Conservation (phyloP, 768 basidiomycete species). For the Boletus sp. region DNA sequence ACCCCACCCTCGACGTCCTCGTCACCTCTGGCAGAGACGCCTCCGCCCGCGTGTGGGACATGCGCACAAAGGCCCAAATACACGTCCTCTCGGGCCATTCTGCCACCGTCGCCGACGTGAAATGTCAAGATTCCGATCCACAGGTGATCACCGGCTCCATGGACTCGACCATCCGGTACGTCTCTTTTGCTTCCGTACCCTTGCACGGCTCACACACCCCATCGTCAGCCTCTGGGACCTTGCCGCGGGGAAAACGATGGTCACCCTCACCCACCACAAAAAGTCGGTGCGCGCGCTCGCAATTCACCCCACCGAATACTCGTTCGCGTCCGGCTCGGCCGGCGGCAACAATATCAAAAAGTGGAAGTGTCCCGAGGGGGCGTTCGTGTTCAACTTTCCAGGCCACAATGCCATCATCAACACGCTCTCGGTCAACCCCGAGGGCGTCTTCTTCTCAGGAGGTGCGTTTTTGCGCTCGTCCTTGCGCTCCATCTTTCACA, state of each 20-base stretch:
- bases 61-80: constrained; percentile 96
- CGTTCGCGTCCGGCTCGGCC: constrained; percentile 91
- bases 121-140: constrained; percentile 95
- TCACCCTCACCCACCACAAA: constrained; percentile 98
- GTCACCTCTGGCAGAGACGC: constrained; percentile 96
- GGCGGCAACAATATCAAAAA: constrained; percentile 99
- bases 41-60: constrained; percentile 98
- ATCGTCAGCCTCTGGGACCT: constrained; percentile 84
- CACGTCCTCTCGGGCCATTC: constrained; percentile 93
- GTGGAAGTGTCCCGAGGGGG: constrained; percentile 97
- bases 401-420: constrained; percentile 99
- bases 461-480: constrained; percentile 47
- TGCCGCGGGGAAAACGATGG: constrained; percentile 95
- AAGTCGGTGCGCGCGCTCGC: constrained; percentile 94
- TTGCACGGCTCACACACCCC: neutral
- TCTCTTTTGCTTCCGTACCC: neutral
- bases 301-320: constrained; percentile 95
- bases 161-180: constrained; percentile 92
- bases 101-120: constrained; percentile 91
- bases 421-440: constrained; percentile 87
- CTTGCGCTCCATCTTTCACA: too few species aligned
- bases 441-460: constrained; percentile 97
- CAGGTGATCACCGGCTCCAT: constrained; percentile 98
- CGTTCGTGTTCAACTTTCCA: constrained; percentile 93
- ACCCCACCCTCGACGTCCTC: constrained; percentile 93